Conservation (phyloP, 495 filamentous ascomycete species). For the Xanthoparmelia taractica region DNA sequence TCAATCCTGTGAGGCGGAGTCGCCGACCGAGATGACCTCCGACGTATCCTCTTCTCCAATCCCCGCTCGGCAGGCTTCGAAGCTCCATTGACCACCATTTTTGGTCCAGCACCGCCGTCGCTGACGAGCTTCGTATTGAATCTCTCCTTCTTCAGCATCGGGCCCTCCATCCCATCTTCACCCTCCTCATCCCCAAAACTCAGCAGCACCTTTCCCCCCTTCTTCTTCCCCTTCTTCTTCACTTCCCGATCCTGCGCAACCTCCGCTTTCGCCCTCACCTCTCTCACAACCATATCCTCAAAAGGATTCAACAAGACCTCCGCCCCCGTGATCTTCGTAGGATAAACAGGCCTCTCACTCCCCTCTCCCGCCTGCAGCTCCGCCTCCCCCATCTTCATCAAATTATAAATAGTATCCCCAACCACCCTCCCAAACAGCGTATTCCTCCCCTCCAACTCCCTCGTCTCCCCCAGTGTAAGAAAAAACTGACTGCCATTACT, state of each 20-base stretch:
- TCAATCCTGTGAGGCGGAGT: conserved; percentile 30
- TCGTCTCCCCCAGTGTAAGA: conserved; percentile 72
- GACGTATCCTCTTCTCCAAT: conserved; percentile 24
- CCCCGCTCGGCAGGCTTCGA: conserved; percentile 31
- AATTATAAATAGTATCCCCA: conserved; percentile 91
- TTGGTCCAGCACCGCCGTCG: conserved; percentile 40
- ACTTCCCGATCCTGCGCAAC: conserved; percentile 33
- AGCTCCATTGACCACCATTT: conserved; percentile 7
- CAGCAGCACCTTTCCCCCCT: conserved; percentile 66
- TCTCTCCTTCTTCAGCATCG: conserved; percentile 73
- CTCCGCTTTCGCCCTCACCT: conserved; percentile 37
- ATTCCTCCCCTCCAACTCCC: conserved; percentile 82
- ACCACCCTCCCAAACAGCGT: conserved; percentile 90
- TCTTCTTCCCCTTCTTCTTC: conserved; percentile 69
- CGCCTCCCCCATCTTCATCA: conserved; percentile 83
- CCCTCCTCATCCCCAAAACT: conserved; percentile 88
- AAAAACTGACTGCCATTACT: conserved; percentile 84
- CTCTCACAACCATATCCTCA: conserved; percentile 73
- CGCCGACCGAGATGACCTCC: conserved; percentile 18
- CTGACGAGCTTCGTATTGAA: conserved; percentile 81
- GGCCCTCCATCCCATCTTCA: conserved; percentile 50
- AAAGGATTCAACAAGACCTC: conserved; percentile 89
- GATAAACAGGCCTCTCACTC: conserved; percentile 80
- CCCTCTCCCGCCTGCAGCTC: conserved; percentile 62
- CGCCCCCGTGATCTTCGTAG: conserved; percentile 65